A percentile compares a stretch with the other conserved stretches of the same genome.
These are phyloP conservation scores for Orbilia blumenaviensis DNA, from an alignment of 2,329 filamentous ascomycete genomes.

Conservation along the genomic window DNA sequence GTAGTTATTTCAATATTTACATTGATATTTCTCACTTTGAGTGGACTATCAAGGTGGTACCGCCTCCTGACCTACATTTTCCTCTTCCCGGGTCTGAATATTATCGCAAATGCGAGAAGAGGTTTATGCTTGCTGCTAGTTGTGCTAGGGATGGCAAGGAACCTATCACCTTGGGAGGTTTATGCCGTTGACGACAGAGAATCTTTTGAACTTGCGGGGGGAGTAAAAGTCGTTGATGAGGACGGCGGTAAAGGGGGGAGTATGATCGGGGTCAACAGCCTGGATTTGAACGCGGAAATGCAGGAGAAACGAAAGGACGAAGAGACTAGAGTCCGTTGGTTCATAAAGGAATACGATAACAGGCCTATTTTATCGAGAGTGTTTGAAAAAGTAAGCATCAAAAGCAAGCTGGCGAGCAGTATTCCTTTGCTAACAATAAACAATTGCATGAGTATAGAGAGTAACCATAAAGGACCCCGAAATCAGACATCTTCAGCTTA, in stretches of 20 bases:
- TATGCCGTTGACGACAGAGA: slow-evolving; percentile 43
- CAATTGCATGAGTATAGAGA: slow-evolving; percentile 6
- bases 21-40: slow-evolving; percentile 32
- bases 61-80: slow-evolving; percentile 18
- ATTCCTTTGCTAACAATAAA: neutral
- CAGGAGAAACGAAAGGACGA: slow-evolving; percentile 27
- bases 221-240: neutral
- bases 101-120: slow-evolving; percentile 45
- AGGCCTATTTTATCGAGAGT: slow-evolving; percentile 37
- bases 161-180: slow-evolving; percentile 44
- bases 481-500: slow-evolving; percentile 35
- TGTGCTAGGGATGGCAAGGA: slow-evolving; percentile 38
- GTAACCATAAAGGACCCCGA: slow-evolving; percentile 32
- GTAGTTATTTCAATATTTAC: slow-evolving; percentile 27
- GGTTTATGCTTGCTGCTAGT: slow-evolving; percentile 37
- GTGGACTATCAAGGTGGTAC: slow-evolving; percentile 27
- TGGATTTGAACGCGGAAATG: slow-evolving; percentile 22
- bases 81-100: slow-evolving; percentile 35
- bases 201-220: neutral
- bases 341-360: slow-evolving; percentile 48
- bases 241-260: slow-evolving; percentile 3
- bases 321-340: slow-evolving; percentile 42
- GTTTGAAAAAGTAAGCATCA: slow-evolving; percentile 39
- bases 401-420: too few relatives aligned
- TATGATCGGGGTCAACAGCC: slow-evolving; percentile 8